phyloP scores from a whole-genome alignment of 1,139 yeast genomes.

The Pichia terricola region DNA sequence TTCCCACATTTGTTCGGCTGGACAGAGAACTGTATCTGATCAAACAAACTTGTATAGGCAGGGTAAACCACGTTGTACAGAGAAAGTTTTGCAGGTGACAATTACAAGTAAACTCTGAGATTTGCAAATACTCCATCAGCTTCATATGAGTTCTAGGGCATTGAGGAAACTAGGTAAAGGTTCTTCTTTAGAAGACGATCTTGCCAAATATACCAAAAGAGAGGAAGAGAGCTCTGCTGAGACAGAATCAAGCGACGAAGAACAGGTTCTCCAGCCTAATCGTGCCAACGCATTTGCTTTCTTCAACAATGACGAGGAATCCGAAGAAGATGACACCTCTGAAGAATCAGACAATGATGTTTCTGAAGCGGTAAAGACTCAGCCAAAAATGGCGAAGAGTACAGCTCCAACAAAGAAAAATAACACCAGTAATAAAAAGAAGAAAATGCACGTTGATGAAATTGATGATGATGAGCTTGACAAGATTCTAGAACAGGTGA shows the following conservation, averaged over 20 bases:
- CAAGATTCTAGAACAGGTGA: slow-evolving; percentile 10
- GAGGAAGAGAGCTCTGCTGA: slow-evolving; percentile 3
- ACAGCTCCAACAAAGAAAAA: slow-evolving; percentile 5
- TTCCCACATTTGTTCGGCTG: too few relatives aligned
- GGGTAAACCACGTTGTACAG: too few relatives aligned
- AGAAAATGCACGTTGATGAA: slow-evolving; percentile 13
- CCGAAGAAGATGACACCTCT: slow-evolving; percentile 1
- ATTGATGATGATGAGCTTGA: slow-evolving; percentile 17
- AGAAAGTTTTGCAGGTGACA: too few relatives aligned
- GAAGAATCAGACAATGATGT: neutral
- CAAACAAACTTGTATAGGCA: too few relatives aligned
- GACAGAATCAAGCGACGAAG: slow-evolving; percentile 16
- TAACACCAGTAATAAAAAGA: neutral
- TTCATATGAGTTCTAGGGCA: slow-evolving; percentile 59
- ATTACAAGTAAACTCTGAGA: too few relatives aligned
- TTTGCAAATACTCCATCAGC: too few relatives aligned
- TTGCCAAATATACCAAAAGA: slow-evolving; percentile 15
- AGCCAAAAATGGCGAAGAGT: neutral
- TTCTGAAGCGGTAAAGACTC: neutral
- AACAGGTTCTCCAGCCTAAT: slow-evolving; percentile 5
- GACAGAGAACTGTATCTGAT: too few relatives aligned
- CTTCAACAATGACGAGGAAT: slow-evolving; percentile 30
- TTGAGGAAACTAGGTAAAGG: slow-evolving; percentile 39
- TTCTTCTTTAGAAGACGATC: slow-evolving; percentile 29
- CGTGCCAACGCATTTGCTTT: slow-evolving; percentile 45